Conservation (phyloP, 106 monocot genomes). For the Dendrobium nobile region DNA sequence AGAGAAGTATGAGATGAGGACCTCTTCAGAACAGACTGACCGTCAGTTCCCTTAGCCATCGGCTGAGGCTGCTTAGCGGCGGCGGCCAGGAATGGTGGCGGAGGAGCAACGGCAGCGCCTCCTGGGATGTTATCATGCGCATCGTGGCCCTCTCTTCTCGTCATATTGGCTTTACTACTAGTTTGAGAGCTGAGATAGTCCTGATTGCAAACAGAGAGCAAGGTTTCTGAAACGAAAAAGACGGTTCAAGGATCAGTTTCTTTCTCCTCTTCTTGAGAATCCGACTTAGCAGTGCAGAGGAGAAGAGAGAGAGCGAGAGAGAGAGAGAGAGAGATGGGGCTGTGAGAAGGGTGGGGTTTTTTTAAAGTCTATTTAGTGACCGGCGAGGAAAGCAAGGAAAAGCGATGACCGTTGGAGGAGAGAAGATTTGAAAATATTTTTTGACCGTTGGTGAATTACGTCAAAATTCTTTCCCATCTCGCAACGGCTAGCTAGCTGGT, state of each 20-base stretch:
- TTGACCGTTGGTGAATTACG: not conserved
- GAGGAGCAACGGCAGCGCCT: slow-evolving; percentile 16
- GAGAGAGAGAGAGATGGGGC: not conserved
- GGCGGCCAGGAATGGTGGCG: slow-evolving; percentile 5
- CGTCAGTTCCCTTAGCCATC: slow-evolving; percentile 36
- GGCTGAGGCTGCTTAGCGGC: slow-evolving; percentile 45
- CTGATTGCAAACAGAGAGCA: not conserved
- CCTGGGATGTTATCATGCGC: slow-evolving; percentile 39
- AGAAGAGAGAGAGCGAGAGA: not conserved
- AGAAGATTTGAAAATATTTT: not conserved
- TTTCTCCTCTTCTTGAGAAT: not conserved
- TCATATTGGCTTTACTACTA: not conserved
- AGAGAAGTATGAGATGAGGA: slow-evolving; percentile 7
- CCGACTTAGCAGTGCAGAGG: not conserved
- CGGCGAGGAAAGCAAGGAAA: not conserved
- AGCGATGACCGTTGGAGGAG: not conserved
- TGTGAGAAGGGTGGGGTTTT: not conserved
- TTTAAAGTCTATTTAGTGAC: not conserved
- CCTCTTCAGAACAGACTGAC: slow-evolving; percentile 76
- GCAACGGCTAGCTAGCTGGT: not conserved
- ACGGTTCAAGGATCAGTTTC: not conserved
- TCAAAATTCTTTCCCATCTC: not conserved
- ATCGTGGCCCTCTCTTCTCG: slow-evolving; percentile 29
- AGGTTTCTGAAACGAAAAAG: not conserved
- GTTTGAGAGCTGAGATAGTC: slow-evolving; percentile 1